These are phyloP conservation scores for Lachnellula occidentalis DNA, from an alignment of 2,329 filamentous ascomycete genomes.

Conservation along the genomic window DNA sequence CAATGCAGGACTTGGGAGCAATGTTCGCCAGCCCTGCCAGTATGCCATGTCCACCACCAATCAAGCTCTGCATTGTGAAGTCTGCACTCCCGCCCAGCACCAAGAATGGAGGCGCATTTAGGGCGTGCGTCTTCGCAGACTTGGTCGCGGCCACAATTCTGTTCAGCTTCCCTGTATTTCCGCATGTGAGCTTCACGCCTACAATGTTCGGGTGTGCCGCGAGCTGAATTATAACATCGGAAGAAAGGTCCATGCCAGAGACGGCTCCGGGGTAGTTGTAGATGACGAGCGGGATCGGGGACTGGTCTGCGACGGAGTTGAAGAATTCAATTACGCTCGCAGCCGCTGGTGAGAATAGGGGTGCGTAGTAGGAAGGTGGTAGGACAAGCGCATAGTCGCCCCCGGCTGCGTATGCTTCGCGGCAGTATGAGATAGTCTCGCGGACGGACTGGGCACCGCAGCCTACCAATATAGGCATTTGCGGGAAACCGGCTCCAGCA, in stretches of 20 bases:
- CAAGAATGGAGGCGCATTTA: conserved; percentile 47
- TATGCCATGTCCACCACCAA: conserved; percentile 65
- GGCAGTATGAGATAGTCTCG: conserved; percentile 59
- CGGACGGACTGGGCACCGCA: conserved; percentile 60
- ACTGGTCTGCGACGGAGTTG: conserved; percentile 55
- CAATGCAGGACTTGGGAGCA: conserved; percentile 58
- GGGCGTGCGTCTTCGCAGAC: conserved; percentile 41
- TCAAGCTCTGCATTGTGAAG: conserved; percentile 65
- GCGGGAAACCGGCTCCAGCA: conserved; percentile 49
- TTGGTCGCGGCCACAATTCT: conserved; percentile 50
- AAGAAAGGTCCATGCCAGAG: conserved; percentile 82
- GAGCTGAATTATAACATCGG: conserved; percentile 75
- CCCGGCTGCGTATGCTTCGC: conserved; percentile 55
- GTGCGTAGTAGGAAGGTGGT: conserved; percentile 62
- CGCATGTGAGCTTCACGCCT: conserved; percentile 88
- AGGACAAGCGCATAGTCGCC: conserved; percentile 64
- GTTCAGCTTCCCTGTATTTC: conserved; percentile 62
- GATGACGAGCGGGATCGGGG: conserved; percentile 71
- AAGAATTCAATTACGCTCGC: conserved; percentile 56
- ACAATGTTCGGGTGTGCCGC: conserved; percentile 78
- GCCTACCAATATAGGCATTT: conserved; percentile 61
- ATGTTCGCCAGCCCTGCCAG: conserved; percentile 70
- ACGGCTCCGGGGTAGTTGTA: conserved; percentile 93
- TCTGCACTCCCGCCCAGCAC: conserved; percentile 69
- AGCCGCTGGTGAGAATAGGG: conserved; percentile 49